Base-by-base conservation (phyloP, 257 asterid species). In the Solanum lycopersicoides region DNA sequence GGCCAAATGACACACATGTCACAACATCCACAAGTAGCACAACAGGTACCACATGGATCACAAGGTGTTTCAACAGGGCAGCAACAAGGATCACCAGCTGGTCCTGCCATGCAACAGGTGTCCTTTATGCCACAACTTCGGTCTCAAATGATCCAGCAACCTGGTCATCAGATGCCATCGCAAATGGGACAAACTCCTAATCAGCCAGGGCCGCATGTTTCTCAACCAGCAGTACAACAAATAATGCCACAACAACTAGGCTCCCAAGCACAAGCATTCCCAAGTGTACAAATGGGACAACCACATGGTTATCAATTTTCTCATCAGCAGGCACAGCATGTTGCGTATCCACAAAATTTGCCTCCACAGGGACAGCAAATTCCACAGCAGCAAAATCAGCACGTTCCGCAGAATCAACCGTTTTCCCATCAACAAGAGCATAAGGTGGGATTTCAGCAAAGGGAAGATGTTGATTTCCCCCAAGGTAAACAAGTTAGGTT, bases 401-500 rank as follows among this genome's bases (percentile, higher is more conserved):
- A 93, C 82, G 85, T 89, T 63, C 79, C 85, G 86, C 96, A 87
- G 71, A 94, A 95, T 69, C 96, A 93, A 68, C 98, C 93, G 74
- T 87, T 92, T 83, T 88, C 94, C 75, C 95, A 88, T 87, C 92
- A 91, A 84, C 98, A 91, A 87, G 99, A 95, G 86, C 93, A 89
- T 83, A 93, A 89, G 72, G 37, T 88, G 82, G 98, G 93, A 82
- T 93, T 79, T 89, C 90, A 87, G 59, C 97, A 88, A 23, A 91
- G 93, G 86, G 97, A 92, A 39, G 94, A 93, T 86, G 79, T 86
- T 86, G 95, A 94, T 37, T 86, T 90, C 82, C 91, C 89, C 84
- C 97, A 90, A 63, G 98, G 93, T 59, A 94, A 93, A 82, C 98
- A 92, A 87, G 89, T 92, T 82, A 95, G 92, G 85, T 91, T 92